Evolutionary conservation across 2,329 filamentous ascomycete genomes (phyloP).

Genomic region (Colletotrichum spaethianum): DNA sequence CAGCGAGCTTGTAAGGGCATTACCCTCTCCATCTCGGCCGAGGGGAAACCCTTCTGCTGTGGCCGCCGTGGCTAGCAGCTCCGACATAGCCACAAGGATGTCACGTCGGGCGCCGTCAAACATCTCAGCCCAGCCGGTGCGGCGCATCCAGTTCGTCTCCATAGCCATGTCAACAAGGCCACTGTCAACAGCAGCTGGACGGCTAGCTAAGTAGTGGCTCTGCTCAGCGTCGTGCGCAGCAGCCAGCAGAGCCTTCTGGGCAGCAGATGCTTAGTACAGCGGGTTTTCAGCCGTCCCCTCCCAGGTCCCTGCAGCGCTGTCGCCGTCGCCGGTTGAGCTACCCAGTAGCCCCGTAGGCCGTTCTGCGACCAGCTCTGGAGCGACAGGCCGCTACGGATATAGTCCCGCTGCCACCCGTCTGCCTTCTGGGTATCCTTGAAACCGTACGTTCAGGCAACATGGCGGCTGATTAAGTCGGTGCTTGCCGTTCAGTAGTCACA

Average conservation of each 20-base stretch:
- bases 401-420: neutral
- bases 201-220: neutral
- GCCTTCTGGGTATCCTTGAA: neutral
- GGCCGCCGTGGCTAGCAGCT: neutral
- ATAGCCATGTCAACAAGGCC: neutral
- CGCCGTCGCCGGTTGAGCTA: neutral
- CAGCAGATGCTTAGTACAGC: neutral
- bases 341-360: neutral
- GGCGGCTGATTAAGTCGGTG: neutral
- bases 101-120: neutral
- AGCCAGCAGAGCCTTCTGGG: slow-evolving; percentile 8
- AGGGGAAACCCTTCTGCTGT: too few relatives aligned
- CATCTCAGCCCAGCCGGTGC: slow-evolving; percentile 11
- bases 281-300: too few relatives aligned
- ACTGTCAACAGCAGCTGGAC: neutral
- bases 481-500: neutral
- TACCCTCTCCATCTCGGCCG: neutral
- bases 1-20: slow-evolving; percentile 1
- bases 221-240: slow-evolving; percentile 1
- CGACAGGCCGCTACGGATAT: neutral
- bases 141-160: slow-evolving; percentile 6
- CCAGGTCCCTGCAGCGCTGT: too few relatives aligned
- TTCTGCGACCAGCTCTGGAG: slow-evolving; percentile 14
- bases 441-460: neutral
- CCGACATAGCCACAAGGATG: neutral